phyloP scores from a whole-genome alignment of 2,329 filamentous ascomycete genomes.

The Chaetomiaceae sp. region DNA sequence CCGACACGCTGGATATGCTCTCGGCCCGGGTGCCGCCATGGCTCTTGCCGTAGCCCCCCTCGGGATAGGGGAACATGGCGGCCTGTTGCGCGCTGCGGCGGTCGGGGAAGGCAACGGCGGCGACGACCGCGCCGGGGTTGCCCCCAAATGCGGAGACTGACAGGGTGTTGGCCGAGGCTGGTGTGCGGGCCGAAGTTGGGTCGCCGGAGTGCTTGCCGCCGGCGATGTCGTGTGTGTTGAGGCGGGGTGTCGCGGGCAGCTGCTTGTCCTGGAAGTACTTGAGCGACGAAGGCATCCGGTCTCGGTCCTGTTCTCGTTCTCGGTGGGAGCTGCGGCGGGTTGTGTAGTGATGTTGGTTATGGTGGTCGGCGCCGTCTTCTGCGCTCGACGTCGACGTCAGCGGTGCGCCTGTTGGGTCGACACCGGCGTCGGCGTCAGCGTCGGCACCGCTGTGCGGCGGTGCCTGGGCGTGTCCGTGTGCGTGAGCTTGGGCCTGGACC shows the following conservation, averaged over 20 bases:
- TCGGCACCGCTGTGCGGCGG: slow-evolving; percentile 16
- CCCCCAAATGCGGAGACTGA: slow-evolving; percentile 4
- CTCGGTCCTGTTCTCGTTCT: slow-evolving; percentile 24
- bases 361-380: background rate
- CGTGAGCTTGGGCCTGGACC: background rate
- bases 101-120: slow-evolving; percentile 17
- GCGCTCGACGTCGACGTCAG: slow-evolving; percentile 12
- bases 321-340: slow-evolving; percentile 13
- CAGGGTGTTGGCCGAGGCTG: slow-evolving; percentile 19
- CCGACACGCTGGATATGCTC: slow-evolving; percentile 44
- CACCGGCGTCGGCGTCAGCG: slow-evolving; percentile 11
- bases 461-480: slow-evolving; percentile 4
- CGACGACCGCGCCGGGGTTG: slow-evolving; percentile 7
- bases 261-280: slow-evolving; percentile 28
- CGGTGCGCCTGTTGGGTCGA: slow-evolving; percentile 6
- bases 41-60: slow-evolving; percentile 19
- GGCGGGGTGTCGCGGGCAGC: slow-evolving; percentile 26
- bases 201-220: slow-evolving; percentile 13
- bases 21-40: slow-evolving; percentile 35
- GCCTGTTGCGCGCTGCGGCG: slow-evolving; percentile 32
- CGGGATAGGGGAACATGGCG: slow-evolving; percentile 29
- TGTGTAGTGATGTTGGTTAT: background rate
- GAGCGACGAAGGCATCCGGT: slow-evolving; percentile 23
- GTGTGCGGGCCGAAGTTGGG: slow-evolving; percentile 24
- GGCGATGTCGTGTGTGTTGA: slow-evolving; percentile 21